Evolutionary conservation across 1,284 basidiomycete species (phyloP).

Genomic region (Pulchroboletus neoregius): DNA sequence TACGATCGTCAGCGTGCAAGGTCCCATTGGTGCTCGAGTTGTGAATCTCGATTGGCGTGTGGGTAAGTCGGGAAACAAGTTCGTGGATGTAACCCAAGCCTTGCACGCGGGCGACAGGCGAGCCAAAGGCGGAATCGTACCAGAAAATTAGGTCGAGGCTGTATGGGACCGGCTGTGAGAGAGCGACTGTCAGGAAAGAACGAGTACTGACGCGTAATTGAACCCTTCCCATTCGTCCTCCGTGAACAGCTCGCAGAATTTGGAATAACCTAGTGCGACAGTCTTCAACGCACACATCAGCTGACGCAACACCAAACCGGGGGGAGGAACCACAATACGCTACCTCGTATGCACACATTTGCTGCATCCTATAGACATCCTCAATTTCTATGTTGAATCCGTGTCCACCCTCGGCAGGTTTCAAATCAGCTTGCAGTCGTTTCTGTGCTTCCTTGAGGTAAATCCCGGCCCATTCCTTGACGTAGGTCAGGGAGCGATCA

Average conservation of each 20-base stretch:
- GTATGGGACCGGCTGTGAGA: background rate
- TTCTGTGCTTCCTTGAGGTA: slow-evolving; percentile 67
- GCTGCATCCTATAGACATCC: slow-evolving; percentile 72
- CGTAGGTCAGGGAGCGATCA: slow-evolving; percentile 55
- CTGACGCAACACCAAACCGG: background rate
- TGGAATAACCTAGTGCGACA: slow-evolving; percentile 84
- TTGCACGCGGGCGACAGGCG: slow-evolving; percentile 70
- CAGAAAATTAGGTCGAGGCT: slow-evolving; percentile 36
- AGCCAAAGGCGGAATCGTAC: slow-evolving; percentile 79
- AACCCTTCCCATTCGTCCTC: slow-evolving; percentile 88
- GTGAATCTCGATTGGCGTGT: slow-evolving; percentile 64
- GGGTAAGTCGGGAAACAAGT: slow-evolving; percentile 73
- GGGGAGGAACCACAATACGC: slow-evolving; percentile 5
- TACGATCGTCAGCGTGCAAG: slow-evolving; percentile 61
- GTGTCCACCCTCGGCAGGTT: slow-evolving; percentile 40
- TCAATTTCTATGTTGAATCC: slow-evolving; percentile 69
- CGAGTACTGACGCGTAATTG: slow-evolving; percentile 64
- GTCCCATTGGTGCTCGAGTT: slow-evolving; percentile 83
- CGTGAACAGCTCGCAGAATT: slow-evolving; percentile 88
- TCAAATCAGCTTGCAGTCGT: slow-evolving; percentile 52
- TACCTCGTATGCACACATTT: slow-evolving; percentile 84
- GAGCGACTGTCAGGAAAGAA: background rate
- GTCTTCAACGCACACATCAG: slow-evolving; percentile 47
- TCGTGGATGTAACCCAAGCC: slow-evolving; percentile 87
- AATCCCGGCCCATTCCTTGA: slow-evolving; percentile 59